Conservation (phyloP, 352 stramenopile genomes). For the Phytopythium delawarense region DNA sequence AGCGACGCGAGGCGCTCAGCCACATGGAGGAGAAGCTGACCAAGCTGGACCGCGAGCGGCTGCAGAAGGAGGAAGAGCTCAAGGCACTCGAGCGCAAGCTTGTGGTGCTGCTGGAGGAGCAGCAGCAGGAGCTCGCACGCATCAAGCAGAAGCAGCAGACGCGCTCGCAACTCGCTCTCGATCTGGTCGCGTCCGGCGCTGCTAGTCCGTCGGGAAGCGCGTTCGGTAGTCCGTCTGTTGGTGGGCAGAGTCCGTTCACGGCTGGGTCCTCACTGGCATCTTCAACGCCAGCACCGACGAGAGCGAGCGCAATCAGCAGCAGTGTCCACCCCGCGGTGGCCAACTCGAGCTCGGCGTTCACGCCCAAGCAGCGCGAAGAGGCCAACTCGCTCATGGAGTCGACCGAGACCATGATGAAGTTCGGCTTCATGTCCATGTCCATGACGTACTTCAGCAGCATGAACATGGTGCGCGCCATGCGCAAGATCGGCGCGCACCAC, state of each 20-base stretch:
- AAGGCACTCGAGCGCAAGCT: slow-evolving; percentile 92
- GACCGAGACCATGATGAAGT: slow-evolving; percentile 98
- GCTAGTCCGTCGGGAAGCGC: slow-evolving; percentile 5
- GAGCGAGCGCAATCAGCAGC: slow-evolving; percentile 4
- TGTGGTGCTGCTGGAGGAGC: slow-evolving; percentile 92
- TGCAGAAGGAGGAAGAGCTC: slow-evolving; percentile 93
- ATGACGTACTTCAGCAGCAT: slow-evolving; percentile 97
- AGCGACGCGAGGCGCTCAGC: slow-evolving; percentile 87
- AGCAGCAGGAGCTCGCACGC: slow-evolving; percentile 89
- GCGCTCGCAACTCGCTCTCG: slow-evolving; percentile 42
- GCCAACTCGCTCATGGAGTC: slow-evolving; percentile 91
- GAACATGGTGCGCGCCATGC: slow-evolving; percentile 97
- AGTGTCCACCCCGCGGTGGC: neutral
- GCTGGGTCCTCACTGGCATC: neutral
- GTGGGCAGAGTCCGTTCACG: slow-evolving; percentile 2
- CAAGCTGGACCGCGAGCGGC: slow-evolving; percentile 77
- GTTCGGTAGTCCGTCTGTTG: slow-evolving; percentile 23
- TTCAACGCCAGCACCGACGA: slow-evolving; percentile 11
- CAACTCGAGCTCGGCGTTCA: slow-evolving; percentile 31
- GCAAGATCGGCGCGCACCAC: slow-evolving; percentile 90
- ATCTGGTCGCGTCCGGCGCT: slow-evolving; percentile 23
- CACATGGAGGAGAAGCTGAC: slow-evolving; percentile 86
- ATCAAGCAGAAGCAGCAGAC: slow-evolving; percentile 56
- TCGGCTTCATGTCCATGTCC: slow-evolving; percentile 97
- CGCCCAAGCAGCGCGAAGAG: slow-evolving; percentile 86